phyloP scores from a whole-genome alignment of 139 green algal species.

The Chlamydomonas sp. region DNA sequence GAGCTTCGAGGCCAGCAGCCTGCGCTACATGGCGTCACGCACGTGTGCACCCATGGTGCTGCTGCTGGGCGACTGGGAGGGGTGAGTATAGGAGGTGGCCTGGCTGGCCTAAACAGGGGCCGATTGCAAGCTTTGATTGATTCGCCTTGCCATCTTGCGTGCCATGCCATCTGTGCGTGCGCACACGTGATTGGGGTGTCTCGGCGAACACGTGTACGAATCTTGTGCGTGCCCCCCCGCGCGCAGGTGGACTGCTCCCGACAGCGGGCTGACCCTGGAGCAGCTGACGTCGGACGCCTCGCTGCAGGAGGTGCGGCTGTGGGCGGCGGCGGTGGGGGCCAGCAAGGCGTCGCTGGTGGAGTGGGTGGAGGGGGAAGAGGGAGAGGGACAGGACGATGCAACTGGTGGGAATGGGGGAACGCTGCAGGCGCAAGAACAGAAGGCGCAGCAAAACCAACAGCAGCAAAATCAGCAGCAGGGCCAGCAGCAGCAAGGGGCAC shows the following conservation, averaged over 20 bases:
- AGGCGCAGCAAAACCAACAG: background rate
- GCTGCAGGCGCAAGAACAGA: no score
- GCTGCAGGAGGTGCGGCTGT: background rate
- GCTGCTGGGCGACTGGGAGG: conserved; percentile 33
- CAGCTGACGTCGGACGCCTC: conserved; percentile 9
- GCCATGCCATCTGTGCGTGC: no score
- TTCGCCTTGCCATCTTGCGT: no score
- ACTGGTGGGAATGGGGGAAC: no score
- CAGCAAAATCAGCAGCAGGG: background rate
- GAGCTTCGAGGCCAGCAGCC: conserved; percentile 30
- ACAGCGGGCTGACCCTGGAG: conserved; percentile 4
- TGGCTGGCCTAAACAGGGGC: no score
- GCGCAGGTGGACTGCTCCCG: conserved; percentile 23
- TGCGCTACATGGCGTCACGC: conserved; percentile 8
- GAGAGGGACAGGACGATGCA: background rate
- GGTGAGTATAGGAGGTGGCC: background rate
- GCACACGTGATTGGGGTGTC: background rate
- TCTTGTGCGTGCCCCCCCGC: background rate
- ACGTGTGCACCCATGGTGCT: conserved; percentile 21
- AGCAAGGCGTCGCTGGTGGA: conserved; percentile 12
- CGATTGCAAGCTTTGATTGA: no score
- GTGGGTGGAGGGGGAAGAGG: background rate
- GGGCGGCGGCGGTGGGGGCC: conserved; percentile 18
- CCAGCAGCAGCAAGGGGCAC: background rate
- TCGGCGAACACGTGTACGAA: background rate